Base-by-base conservation (phyloP, 768 basidiomycete genomes). In the Tylopilus intermedius region DNA sequence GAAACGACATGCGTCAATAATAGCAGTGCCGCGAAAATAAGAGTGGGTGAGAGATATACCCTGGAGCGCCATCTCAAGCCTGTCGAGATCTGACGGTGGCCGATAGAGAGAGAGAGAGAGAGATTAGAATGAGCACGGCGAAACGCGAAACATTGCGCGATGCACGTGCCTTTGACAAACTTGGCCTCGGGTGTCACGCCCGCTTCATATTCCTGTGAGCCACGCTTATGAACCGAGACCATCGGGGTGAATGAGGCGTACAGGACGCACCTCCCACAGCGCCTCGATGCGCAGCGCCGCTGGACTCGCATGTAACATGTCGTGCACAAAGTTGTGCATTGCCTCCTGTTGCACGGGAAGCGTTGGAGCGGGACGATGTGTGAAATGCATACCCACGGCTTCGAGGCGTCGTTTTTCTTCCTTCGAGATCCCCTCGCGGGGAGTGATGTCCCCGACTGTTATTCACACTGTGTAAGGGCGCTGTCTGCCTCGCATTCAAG, bases 401-500 rank as follows among this genome's bases (percentile, higher is more conserved):
- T 95, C 93, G 11, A 90, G 75, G 8, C 79, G 74, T 38, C 76
- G 77, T 71, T 99, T 99, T 64, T 90, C 86, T 2, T 76, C 75
- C 61, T 90, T 89, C 0, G 88, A 69, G 13, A 99, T 86, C 1
- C 89, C 87, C 66, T 97, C 94, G 21, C 83, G 77, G 0, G 95
- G 95, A 0, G 93, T 79, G 53, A 98, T 97, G 64, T 98, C 95
- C 5, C 95, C 95, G 5, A 97, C 95, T 84, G 37, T 42, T 15
- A 44, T 32, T n/a, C 30, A 35, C 11, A 30, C 8, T 10, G 14
- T 3, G 18, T 56, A 14, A 58, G 30, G 8, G 8, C 24, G 8
- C 4, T 4, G 32, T 3, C 4, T 32, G n/a, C 22, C 6, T 10
- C 4, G 7, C 15, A 38, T 8, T 8, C 15, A 18, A 15, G 8